Base-by-base conservation (phyloP, 163 green algal genomes). In the Chlamydomonas reinhardtii region DNA sequence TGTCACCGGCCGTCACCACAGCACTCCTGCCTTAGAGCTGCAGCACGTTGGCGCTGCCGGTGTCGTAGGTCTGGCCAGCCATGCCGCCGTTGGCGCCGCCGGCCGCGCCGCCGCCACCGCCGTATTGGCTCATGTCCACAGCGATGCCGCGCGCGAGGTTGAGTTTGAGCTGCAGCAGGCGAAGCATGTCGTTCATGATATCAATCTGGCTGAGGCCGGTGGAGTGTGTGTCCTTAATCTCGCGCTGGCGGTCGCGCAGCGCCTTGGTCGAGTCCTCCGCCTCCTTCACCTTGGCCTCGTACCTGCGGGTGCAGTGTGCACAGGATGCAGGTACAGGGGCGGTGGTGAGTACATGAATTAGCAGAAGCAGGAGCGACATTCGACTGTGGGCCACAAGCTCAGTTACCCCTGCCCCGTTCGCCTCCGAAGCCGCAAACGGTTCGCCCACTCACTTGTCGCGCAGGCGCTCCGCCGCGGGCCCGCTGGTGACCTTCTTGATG, bases 161-260 rank as follows among this genome's bases (percentile, higher is more conserved):
- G 70, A 89, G 54, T 72, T 92, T 92, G 31, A 91, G 56, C 59
- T 66, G 84, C 83, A 95, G 76, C 76, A 95, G 82, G 34, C 59
- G 73, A 20, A 92, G 75, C 39, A 94, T 84, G 84, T 94, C 92
- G 61, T 82, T 83, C 90, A 95, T 92, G 87, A 93, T 93, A 66
- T 89, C 89, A 29, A 92, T 90, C 89, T 95, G 91, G 37, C 73
- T 83, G 54, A 91, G 75, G n/a, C 90, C 88, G 20, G 74, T 84
- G 35, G 64, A 89, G 83, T 90, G 82, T 16, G 73, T 89, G 61
- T 93, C 92, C 70, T 86, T 84, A 54, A 89, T 73, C 35, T 80
- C 69, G 34, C 85, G 81, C 85, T 93, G 90, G 72, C 86, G 74
- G 35, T 91, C 88, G 19, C 83, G 72, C 35, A 92, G 82, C 19